Evolutionary conservation across 1,139 yeast genomes (phyloP), one percentile per base, ranked within the genome.

Genomic region (Candida glucosophila): DNA sequence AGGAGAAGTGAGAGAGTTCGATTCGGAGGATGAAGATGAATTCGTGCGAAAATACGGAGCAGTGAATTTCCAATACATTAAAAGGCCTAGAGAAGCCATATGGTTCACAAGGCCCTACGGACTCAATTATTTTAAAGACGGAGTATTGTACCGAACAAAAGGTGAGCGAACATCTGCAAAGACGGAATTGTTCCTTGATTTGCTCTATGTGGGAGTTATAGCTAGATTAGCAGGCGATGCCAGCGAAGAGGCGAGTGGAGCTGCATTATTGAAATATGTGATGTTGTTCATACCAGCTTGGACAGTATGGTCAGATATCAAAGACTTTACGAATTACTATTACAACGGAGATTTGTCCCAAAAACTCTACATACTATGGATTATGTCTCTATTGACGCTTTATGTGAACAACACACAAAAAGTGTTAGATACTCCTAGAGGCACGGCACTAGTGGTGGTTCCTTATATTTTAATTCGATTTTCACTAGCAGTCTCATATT

Each of bases 281-380:
- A 40, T 76, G 22, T 47, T 73, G 4, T 75, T 75, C 33, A 33
- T 69, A 12, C 81, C 80, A 0, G 65, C 73, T 9, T 76, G 76
- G 72, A 67, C 66, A 14, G 69, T 76, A 14, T 76, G 83, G 82
- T 53, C 67, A 17, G 82, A 75, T 39, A 55, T 76, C 31, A 72
- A 74, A 39, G 81, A 75, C 34, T 66, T 74, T 37, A 72, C 74
- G 58, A 74, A 76, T 44, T 73, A 73, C 42, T 76, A 73, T 47
- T 76, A 68, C 43, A 73, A 60, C 32, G 78, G 73, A 40, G 83
- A 77, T 44, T 48, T 75, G 26, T 44, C 71, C 3, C 83, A 77
- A 42, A 65, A 69, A 32, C 11, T 56, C 1, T 68, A 67, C 38
- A 62, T 75, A 15, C 37, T 73, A 18, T 73, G 79, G 78, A 62